Percentiles rank a stretch among this genome's conserved stretches.
phyloP scores from a whole-genome alignment of 2,329 filamentous ascomycete species.

The Fusarium pseudograminearum region DNA sequence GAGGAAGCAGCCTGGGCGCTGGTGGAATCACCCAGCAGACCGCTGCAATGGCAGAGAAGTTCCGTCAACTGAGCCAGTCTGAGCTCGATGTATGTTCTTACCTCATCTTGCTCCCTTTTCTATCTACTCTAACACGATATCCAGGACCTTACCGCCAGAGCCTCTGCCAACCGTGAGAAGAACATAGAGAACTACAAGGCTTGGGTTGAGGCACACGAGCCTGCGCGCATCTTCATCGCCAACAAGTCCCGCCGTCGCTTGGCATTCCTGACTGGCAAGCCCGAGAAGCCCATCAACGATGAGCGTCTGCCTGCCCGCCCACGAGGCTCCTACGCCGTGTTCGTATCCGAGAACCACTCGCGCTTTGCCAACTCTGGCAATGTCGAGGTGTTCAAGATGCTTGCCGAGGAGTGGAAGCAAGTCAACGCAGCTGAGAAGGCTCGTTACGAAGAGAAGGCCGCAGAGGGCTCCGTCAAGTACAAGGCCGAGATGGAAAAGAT shows the following conservation, averaged over 20 bases:
- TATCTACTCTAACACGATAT: constrained; percentile 9
- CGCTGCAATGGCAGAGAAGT: constrained; percentile 50
- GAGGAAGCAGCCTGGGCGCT: constrained; percentile 14
- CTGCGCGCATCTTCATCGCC: constrained; percentile 57
- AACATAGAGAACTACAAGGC: constrained; percentile 58
- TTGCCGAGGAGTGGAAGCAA: constrained; percentile 58
- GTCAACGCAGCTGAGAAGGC: constrained; percentile 58
- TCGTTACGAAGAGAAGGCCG: constrained; percentile 53
- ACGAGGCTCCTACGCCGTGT: constrained; percentile 52
- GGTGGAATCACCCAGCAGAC: constrained; percentile 42
- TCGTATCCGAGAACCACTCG: constrained; percentile 54
- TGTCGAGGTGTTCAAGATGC: constrained; percentile 24
- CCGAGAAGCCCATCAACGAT: constrained; percentile 57
- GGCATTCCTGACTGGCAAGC: constrained; percentile 53
- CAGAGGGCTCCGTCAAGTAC: constrained; percentile 27
- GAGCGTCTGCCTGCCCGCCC: constrained; percentile 60
- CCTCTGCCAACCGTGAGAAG: constrained; percentile 55
- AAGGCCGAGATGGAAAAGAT: constrained; percentile 44
- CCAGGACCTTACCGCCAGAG: constrained; percentile 51
- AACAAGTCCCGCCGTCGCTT: constrained; percentile 59
- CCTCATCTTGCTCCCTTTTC: background rate
- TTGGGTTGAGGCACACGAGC: constrained; percentile 62
- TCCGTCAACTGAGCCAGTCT: constrained; percentile 54
- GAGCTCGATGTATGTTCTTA: constrained; percentile 59
- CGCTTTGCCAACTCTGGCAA: constrained; percentile 43